Evolutionary conservation across 805 yeast species (phyloP).

Genomic region (Myxozyma neotropica): DNA sequence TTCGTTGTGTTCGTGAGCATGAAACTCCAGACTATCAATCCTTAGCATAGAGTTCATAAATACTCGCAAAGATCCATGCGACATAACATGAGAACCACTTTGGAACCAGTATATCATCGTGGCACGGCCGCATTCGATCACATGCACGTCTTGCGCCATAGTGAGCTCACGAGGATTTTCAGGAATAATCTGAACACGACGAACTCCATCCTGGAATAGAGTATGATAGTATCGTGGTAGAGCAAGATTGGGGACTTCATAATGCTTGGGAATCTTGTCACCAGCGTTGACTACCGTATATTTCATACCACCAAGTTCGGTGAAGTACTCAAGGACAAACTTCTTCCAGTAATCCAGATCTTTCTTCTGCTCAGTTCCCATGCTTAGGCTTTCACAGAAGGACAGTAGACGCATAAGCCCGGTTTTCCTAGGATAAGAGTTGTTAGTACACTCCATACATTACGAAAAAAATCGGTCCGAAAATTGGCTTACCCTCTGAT

Average conservation of each 20-base stretch:
- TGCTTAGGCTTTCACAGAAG: constrained; percentile 52
- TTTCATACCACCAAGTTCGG: constrained; percentile 53
- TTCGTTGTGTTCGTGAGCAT: constrained; percentile 52
- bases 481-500: constrained; percentile 1
- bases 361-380: constrained; percentile 48
- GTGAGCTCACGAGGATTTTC: constrained; percentile 55
- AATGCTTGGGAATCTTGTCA: constrained; percentile 53
- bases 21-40: constrained; percentile 73
- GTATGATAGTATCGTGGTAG: constrained; percentile 65
- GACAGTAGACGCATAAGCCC: constrained; percentile 57
- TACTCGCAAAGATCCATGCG: constrained; percentile 63
- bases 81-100: constrained; percentile 71
- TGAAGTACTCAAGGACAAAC: constrained; percentile 54
- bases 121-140: constrained; percentile 56
- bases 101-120: constrained; percentile 55
- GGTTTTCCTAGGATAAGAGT: constrained; percentile 44
- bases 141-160: constrained; percentile 55
- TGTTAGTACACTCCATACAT: background rate
- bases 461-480: background rate
- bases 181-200: constrained; percentile 52
- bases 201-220: constrained; percentile 55
- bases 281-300: constrained; percentile 50
- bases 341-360: constrained; percentile 55
- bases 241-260: constrained; percentile 64
- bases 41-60: constrained; percentile 62